These are phyloP conservation scores for Populus trichocarpa DNA, from an alignment of 441 rosid genomes.

Conservation along the genomic window DNA sequence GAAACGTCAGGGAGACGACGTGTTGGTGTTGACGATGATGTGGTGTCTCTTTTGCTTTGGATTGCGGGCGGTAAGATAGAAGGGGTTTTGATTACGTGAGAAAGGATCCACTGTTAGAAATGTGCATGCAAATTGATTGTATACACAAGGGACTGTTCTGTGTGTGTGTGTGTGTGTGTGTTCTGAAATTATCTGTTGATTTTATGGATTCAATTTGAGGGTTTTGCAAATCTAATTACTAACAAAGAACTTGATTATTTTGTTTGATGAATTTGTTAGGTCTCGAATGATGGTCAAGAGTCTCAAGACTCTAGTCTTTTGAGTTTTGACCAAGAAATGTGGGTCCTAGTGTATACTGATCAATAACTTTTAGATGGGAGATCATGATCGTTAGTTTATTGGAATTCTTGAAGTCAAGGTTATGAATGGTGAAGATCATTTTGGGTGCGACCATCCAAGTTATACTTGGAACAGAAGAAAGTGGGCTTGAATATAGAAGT, in stretches of 20 bases:
- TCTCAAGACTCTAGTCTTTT: background rate
- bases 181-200: background rate
- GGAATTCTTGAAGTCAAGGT: background rate
- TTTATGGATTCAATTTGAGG: background rate
- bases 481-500: background rate
- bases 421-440: background rate
- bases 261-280: background rate
- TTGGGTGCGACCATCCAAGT: background rate
- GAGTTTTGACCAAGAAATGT: background rate
- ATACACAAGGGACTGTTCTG: too few species aligned
- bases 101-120: background rate
- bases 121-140: constrained; percentile 11
- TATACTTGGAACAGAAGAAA: background rate
- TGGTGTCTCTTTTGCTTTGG: background rate
- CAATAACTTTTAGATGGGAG: background rate
- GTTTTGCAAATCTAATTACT: background rate
- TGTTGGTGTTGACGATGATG: background rate
- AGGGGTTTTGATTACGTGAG: constrained; percentile 11
- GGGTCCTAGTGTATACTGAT: background rate
- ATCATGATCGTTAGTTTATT: background rate
- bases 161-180: background rate
- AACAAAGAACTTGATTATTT: background rate
- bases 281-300: background rate
- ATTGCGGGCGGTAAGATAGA: constrained; percentile 2
- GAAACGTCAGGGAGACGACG: background rate